These are phyloP conservation scores for Pueraria montana DNA, from an alignment of 306 rosid genomes.

Conservation along the genomic window DNA sequence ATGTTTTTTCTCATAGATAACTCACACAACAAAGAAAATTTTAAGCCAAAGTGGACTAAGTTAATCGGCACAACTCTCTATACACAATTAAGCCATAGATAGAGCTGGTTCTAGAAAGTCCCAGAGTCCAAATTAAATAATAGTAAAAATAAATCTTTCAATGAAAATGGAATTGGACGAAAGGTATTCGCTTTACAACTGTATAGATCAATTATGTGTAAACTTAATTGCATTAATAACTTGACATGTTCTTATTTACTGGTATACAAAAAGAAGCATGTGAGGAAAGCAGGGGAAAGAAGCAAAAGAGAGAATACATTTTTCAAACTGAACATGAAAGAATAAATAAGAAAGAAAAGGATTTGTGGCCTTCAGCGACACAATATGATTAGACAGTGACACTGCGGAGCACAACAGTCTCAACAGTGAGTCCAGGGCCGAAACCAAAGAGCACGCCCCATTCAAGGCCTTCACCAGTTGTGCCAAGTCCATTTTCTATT, in stretches of 20 bases:
- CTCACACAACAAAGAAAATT: not conserved
- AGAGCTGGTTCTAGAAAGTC: not conserved
- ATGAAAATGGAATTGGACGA: not conserved
- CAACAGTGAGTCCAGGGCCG: conserved; percentile 52
- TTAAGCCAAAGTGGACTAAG: not conserved
- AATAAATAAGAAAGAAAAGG: not conserved
- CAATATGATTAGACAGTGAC: not conserved
- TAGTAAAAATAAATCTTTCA: not conserved
- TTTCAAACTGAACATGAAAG: not conserved
- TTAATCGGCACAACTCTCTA: not conserved
- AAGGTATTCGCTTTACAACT: not conserved
- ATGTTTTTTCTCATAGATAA: not conserved
- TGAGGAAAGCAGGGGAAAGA: not conserved
- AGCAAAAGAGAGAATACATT: not conserved
- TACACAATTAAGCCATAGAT: not conserved
- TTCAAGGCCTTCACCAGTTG: conserved; percentile 51
- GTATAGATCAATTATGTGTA: not conserved
- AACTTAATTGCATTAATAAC: not conserved
- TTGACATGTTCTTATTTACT: not conserved
- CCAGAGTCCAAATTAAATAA: no score
- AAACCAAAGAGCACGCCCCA: conserved; percentile 55
- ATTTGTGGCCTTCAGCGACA: not conserved
- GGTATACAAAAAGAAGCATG: not conserved
- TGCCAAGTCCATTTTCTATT: not conserved
- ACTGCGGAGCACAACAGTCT: conserved; percentile 45